Evolutionary conservation across 257 asterid genomes (phyloP).

Genomic region (Solanum clarkiae): DNA sequence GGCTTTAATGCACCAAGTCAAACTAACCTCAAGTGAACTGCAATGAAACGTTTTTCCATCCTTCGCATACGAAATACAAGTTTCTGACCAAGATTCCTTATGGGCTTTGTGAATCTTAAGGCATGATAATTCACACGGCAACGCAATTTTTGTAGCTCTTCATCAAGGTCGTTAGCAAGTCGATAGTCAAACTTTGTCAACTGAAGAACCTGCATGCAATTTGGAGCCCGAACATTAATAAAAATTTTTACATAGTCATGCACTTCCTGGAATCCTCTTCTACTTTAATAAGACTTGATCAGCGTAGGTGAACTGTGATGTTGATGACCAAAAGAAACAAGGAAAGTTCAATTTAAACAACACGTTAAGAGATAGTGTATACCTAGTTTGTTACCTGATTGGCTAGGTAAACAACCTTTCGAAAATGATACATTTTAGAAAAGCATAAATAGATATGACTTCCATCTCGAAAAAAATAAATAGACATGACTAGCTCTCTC

Average conservation of each 20-base stretch:
- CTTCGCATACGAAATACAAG: conserved; percentile 73
- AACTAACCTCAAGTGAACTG: conserved; percentile 86
- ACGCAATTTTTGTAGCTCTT: conserved; percentile 79
- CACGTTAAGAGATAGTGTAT: not conserved
- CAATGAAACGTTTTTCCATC: conserved; percentile 78
- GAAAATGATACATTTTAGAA: not conserved
- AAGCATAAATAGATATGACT: not conserved
- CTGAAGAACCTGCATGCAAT: conserved; percentile 81
- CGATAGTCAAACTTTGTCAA: conserved; percentile 96
- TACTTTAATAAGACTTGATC: not conserved
- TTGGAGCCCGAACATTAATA: not conserved
- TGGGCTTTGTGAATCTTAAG: conserved; percentile 76
- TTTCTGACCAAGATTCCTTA: conserved; percentile 67
- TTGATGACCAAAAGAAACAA: not conserved
- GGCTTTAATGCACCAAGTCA: not conserved
- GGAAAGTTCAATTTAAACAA: not conserved
- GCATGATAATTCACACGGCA: conserved; percentile 96
- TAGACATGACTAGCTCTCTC: not conserved
- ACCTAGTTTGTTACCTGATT: not conserved
- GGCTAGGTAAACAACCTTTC: not conserved
- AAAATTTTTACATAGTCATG: not conserved
- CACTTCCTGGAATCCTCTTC: not conserved
- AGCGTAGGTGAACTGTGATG: not conserved
- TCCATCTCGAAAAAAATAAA: not conserved
- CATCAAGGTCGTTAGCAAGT: conserved; percentile 82